phyloP scores from a whole-genome alignment of 2,329 filamentous ascomycete genomes.

The Arachnomyces sp. region DNA sequence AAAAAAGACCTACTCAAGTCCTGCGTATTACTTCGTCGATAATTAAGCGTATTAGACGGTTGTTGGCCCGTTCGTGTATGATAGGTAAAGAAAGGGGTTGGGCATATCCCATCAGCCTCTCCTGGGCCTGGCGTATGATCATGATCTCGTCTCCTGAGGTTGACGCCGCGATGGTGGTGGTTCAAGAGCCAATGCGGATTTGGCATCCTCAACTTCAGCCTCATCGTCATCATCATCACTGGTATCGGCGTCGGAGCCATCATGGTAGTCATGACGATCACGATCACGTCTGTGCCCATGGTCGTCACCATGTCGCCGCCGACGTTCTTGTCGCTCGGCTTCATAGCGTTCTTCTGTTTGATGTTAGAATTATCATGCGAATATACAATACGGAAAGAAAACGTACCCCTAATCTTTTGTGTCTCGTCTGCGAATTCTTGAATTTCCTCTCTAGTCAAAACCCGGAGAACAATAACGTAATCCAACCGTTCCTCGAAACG shows the following conservation, averaged over 20 bases:
- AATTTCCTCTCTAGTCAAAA: slow-evolving; percentile 82
- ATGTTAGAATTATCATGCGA: not conserved
- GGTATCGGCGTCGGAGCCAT: slow-evolving; percentile 18
- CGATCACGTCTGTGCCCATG: slow-evolving; percentile 36
- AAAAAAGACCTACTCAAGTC: no score
- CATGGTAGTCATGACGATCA: slow-evolving; percentile 27
- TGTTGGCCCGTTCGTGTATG: no score
- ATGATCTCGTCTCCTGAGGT: slow-evolving; percentile 13
- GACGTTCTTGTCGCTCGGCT: slow-evolving; percentile 28
- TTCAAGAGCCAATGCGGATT: slow-evolving; percentile 25
- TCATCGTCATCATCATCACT: slow-evolving; percentile 32
- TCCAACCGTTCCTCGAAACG: slow-evolving; percentile 87
- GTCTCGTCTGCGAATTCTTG: slow-evolving; percentile 78
- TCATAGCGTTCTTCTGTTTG: slow-evolving; percentile 29
- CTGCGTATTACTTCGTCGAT: no score
- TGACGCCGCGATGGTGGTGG: slow-evolving; percentile 17
- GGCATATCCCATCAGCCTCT: no score
- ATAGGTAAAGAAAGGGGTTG: no score
- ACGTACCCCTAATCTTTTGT: slow-evolving; percentile 68
- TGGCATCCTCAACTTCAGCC: slow-evolving; percentile 4
- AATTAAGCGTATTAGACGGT: no score
- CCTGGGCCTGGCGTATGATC: no score
- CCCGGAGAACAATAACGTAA: slow-evolving; percentile 85
- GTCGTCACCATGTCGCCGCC: slow-evolving; percentile 17
- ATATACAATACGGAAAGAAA: not conserved